These are phyloP conservation scores for Fusarium udum DNA, from an alignment of 2,329 filamentous ascomycete species.

Conservation along the genomic window DNA sequence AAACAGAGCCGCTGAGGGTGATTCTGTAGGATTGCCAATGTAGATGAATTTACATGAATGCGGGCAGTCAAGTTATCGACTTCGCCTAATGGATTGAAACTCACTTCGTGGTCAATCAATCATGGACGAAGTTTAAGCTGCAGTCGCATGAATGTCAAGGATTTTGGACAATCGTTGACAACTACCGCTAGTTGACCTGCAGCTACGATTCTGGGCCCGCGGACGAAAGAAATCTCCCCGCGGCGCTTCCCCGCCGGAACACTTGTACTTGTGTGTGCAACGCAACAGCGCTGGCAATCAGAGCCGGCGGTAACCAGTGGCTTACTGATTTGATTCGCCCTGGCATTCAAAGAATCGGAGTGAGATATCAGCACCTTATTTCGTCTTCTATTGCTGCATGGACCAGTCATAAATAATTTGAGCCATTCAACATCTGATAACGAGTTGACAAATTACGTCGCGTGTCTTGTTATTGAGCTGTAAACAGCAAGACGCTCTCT, in stretches of 20 bases:
- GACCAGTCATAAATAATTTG: accelerated
- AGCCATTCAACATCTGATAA: neutral
- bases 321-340: neutral
- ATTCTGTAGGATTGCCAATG: no score
- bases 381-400: neutral
- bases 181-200: neutral
- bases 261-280: neutral
- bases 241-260: neutral
- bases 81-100: neutral
- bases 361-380: neutral
- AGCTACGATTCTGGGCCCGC: neutral
- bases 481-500: no score
- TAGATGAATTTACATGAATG: no score
- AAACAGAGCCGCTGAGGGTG: no score
- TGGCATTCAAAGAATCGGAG: no score
- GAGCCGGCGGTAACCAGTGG: no score
- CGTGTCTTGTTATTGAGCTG: no score
- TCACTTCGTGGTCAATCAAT: neutral
- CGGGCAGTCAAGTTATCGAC: neutral
- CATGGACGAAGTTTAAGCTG: accelerated
- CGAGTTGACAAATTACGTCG: accelerated
- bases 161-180: accelerated
- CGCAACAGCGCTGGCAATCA: neutral
- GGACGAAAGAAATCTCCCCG: no score
- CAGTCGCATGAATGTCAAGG: accelerated